A percentile compares a stretch with the other conserved stretches of the same genome.
Evolutionary conservation across 2,329 filamentous ascomycete species (phyloP).

Genomic region (Aureobasidium sp.): DNA sequence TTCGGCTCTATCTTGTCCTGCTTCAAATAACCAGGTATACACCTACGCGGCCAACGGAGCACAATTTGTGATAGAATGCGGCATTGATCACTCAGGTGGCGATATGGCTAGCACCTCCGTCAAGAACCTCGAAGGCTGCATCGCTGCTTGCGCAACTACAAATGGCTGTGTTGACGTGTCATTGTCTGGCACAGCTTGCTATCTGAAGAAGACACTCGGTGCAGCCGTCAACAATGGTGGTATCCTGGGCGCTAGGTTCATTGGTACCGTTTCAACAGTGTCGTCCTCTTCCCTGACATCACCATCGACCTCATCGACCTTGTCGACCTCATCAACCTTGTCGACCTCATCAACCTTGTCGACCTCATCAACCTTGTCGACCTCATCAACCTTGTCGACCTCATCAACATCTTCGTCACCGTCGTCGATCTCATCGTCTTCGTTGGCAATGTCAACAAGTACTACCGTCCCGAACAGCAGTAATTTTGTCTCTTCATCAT

Average conservation of each 20-base stretch:
- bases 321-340: not conserved
- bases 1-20: slow-evolving; percentile 20
- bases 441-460: not conserved
- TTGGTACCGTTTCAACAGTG: slow-evolving; percentile 8
- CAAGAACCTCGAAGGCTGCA: slow-evolving; percentile 20
- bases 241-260: slow-evolving; percentile 25
- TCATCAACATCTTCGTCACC: not conserved
- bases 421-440: not conserved
- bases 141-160: slow-evolving; percentile 22
- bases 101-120: slow-evolving; percentile 21
- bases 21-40: slow-evolving; percentile 20
- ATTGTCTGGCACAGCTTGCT: slow-evolving; percentile 21
- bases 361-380: not conserved
- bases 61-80: slow-evolving; percentile 27
- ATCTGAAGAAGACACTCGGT: slow-evolving; percentile 20
- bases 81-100: slow-evolving; percentile 25
- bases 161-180: slow-evolving; percentile 23
- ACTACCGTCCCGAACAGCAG: not conserved
- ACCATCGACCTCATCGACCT: not conserved
- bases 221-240: slow-evolving; percentile 18
- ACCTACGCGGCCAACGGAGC: slow-evolving; percentile 18
- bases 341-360: not conserved
- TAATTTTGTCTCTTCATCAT: not conserved
- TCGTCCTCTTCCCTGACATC: not conserved
- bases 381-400: not conserved